Conservation (phyloP, 352 stramenopile genomes). For the Hyphochytrium catenoides region DNA sequence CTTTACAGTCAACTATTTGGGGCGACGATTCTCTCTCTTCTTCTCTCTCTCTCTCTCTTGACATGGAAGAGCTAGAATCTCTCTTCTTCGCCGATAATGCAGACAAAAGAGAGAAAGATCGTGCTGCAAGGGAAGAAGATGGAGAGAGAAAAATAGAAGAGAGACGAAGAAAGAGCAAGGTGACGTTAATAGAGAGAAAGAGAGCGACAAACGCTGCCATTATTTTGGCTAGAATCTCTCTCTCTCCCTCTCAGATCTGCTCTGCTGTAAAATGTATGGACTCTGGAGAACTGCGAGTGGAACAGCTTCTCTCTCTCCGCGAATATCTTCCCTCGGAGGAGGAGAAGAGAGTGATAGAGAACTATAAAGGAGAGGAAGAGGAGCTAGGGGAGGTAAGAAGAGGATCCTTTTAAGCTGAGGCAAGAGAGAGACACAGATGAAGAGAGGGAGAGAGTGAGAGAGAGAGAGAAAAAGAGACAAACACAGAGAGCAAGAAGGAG, state of each 20-base stretch:
- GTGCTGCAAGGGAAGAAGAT: slow-evolving; percentile 17
- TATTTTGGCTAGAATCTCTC: slow-evolving; percentile 76
- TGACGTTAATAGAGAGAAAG: slow-evolving; percentile 82
- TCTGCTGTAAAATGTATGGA: slow-evolving; percentile 38
- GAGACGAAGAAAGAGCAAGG: slow-evolving; percentile 52
- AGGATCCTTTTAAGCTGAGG: too few relatives aligned
- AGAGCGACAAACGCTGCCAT: slow-evolving; percentile 93
- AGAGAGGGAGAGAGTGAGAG: too few relatives aligned
- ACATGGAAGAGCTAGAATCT: slow-evolving; percentile 60
- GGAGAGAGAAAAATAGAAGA: too few relatives aligned
- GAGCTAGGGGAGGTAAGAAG: slow-evolving; percentile 31
- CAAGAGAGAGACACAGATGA: too few relatives aligned
- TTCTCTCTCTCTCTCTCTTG: slow-evolving; percentile 35
- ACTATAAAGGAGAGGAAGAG: slow-evolving; percentile 37
- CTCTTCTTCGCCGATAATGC: slow-evolving; percentile 54
- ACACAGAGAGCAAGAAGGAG: slow-evolving; percentile 4
- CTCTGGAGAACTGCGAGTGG: slow-evolving; percentile 22
- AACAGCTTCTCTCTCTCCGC: slow-evolving; percentile 62
- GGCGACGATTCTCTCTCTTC: slow-evolving; percentile 32
- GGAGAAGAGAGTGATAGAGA: slow-evolving; percentile 48
- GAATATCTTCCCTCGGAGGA: slow-evolving; percentile 82
- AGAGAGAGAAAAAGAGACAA: neutral
- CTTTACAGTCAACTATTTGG: slow-evolving; percentile 46
- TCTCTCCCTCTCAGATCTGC: slow-evolving; percentile 66
- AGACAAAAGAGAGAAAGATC: slow-evolving; percentile 27